Evolutionary conservation across 176 grass and related monocot genomes (phyloP).

Genomic region (Thinopyrum elongatum): DNA sequence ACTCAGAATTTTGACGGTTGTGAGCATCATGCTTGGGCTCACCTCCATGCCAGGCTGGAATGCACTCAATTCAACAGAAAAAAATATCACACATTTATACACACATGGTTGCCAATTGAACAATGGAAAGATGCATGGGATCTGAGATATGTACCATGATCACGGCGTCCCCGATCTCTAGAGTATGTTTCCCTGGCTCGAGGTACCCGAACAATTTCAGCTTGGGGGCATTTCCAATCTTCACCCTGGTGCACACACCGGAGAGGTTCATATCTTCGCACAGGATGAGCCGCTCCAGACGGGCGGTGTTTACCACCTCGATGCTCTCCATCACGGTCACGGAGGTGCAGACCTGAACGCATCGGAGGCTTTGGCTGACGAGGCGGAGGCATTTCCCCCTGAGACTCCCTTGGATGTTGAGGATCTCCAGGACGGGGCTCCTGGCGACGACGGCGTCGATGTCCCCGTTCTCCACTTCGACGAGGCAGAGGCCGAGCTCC

Average conservation of each 20-base stretch:
- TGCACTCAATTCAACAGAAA: neutral
- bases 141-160: neutral
- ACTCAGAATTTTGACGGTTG: neutral
- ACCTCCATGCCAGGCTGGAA: neutral
- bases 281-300: neutral
- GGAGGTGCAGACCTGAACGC: neutral
- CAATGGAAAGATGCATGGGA: neutral
- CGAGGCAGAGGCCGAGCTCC: neutral
- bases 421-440: neutral
- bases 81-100: neutral
- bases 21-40: neutral
- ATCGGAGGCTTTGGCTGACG: constrained; percentile 8
- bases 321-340: neutral
- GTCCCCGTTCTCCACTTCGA: neutral
- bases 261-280: neutral
- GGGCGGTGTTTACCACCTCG: neutral
- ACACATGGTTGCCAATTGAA: neutral
- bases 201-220: neutral
- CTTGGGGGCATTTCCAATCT: constrained; percentile 17
- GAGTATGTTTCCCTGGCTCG: neutral
- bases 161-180: neutral
- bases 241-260: neutral
- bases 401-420: neutral
- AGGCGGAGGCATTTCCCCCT: neutral
- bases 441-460: neutral